Conservation (phyloP, 2,329 filamentous ascomycete species). For the Cercospora citrullina region DNA sequence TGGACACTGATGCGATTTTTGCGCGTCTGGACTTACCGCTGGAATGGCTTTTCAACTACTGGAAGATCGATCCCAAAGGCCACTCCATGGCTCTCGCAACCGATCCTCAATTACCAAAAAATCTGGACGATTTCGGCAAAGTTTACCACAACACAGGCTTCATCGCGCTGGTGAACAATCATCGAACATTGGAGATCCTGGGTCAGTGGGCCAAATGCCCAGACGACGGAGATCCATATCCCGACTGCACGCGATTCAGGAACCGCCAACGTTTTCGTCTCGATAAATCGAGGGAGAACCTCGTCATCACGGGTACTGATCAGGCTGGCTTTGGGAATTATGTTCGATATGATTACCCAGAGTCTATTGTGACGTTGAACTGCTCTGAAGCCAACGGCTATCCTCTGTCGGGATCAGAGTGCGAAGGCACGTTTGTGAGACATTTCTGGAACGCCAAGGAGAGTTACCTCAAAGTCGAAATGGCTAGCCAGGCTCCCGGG, state of each 20-base stretch:
- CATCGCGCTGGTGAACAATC: constrained; percentile 10
- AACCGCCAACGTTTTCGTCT: not conserved
- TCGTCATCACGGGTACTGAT: constrained; percentile 5
- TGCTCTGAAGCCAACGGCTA: constrained; percentile 16
- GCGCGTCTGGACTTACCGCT: constrained; percentile 14
- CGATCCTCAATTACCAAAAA: not conserved
- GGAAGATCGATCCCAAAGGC: constrained; percentile 7
- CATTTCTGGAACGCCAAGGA: constrained; percentile 18
- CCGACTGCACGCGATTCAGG: constrained; percentile 9
- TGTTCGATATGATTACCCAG: constrained; percentile 13
- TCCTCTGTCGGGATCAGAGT: constrained; percentile 12
- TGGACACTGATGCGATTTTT: constrained; percentile 17
- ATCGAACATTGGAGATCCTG: constrained; percentile 12
- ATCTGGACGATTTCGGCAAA: constrained; percentile 6
- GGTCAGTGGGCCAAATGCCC: constrained; percentile 12
- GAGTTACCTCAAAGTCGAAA: constrained; percentile 1
- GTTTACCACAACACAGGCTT: constrained; percentile 16
- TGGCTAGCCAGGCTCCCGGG: constrained; percentile 10
- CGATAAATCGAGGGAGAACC: not conserved
- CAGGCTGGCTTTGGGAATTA: constrained; percentile 17
- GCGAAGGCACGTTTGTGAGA: constrained; percentile 10
- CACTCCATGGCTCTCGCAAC: constrained; percentile 10
- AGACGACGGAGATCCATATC: constrained; percentile 10
- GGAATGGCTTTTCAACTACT: constrained; percentile 20
- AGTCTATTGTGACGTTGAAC: constrained; percentile 1